phyloP scores from a whole-genome alignment of 345 rosid genomes.

The Aquilaria yunnanensis region DNA sequence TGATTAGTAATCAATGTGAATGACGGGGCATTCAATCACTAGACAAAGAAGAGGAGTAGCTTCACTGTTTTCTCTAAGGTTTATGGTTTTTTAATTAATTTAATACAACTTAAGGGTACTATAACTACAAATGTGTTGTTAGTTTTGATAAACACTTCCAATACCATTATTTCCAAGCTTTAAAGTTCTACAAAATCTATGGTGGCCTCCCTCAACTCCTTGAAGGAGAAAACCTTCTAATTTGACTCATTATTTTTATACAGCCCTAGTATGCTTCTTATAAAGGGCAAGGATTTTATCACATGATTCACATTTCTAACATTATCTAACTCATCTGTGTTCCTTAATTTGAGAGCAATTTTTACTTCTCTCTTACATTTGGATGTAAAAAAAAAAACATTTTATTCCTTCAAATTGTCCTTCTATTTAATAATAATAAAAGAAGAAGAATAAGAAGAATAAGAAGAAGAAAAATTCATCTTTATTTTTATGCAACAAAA shows the following conservation, averaged over 20 bases:
- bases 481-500: too few species aligned
- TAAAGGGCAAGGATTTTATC: slow-evolving; percentile 48
- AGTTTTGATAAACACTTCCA: slow-evolving; percentile 67
- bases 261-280: slow-evolving; percentile 51
- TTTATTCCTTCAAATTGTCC: slow-evolving; percentile 18
- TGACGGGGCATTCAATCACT: too few species aligned
- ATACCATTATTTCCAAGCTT: slow-evolving; percentile 96
- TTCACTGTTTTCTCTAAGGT: too few species aligned
- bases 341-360: slow-evolving; percentile 51
- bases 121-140: too few species aligned
- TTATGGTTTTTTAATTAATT: too few species aligned
- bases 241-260: slow-evolving; percentile 52
- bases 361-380: slow-evolving; percentile 29
- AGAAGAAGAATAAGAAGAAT: too few species aligned
- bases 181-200: slow-evolving; percentile 50
- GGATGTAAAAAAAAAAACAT: slow-evolving; percentile 22
- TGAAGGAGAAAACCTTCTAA: slow-evolving; percentile 51
- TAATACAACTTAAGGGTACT: too few species aligned
- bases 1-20: too few species aligned
- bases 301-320: slow-evolving; percentile 16
- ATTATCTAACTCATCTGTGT: slow-evolving; percentile 9
- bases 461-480: too few species aligned
- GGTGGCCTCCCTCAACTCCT: slow-evolving; percentile 72
- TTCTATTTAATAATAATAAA: too few species aligned
- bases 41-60: too few species aligned